These are phyloP conservation scores for Pseudogymnoascus destructans DNA, from an alignment of 2,329 filamentous ascomycete genomes.

Conservation along the genomic window DNA sequence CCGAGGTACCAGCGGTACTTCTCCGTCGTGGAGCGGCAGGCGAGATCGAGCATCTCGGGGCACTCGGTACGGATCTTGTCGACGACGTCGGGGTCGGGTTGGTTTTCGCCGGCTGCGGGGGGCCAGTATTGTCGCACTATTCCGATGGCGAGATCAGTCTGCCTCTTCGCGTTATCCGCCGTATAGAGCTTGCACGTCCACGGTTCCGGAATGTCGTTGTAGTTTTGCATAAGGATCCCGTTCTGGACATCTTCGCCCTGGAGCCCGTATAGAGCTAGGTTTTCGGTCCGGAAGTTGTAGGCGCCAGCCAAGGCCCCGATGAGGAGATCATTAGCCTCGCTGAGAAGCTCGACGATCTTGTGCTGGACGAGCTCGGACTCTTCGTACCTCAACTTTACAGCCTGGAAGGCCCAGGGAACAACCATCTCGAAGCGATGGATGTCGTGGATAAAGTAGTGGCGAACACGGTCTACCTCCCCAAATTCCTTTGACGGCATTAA, in stretches of 20 bases:
- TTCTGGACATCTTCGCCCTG: conserved; percentile 43
- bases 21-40: conserved; percentile 46
- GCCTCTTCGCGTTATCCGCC: conserved; percentile 48
- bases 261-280: conserved; percentile 61
- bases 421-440: conserved; percentile 60
- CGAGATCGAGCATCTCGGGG: conserved; percentile 40
- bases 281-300: conserved; percentile 58
- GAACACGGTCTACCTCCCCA: conserved; percentile 64
- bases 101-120: conserved; percentile 19
- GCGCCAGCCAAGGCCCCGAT: conserved; percentile 48
- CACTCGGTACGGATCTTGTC: conserved; percentile 38
- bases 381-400: conserved; percentile 59
- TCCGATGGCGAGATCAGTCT: conserved; percentile 39
- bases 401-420: conserved; percentile 65
- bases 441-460: conserved; percentile 78
- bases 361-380: conserved; percentile 43
- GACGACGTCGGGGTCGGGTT: conserved; percentile 21
- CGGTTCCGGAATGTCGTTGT: conserved; percentile 59
- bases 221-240: conserved; percentile 50
- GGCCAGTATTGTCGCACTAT: conserved; percentile 26
- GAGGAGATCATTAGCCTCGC: conserved; percentile 65
- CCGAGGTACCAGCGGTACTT: conserved; percentile 43
- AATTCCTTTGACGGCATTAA: conserved; percentile 48
- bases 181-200: conserved; percentile 67
- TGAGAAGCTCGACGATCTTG: conserved; percentile 25